phyloP scores from a whole-genome alignment of 306 rosid species.

The Castanea mollissima region DNA sequence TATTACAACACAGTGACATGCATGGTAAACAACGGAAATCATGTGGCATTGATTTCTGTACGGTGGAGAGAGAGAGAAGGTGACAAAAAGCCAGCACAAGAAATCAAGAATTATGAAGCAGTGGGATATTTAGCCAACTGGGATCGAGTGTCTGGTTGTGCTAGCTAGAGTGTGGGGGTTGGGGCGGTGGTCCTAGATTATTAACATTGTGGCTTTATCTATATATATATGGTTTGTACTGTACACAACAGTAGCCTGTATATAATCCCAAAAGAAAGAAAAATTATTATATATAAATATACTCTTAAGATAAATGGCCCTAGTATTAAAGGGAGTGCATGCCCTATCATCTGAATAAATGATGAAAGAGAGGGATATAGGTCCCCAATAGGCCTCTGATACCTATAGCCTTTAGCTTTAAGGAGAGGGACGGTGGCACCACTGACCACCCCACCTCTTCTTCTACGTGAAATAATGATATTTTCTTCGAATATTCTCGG shows the following conservation, averaged over 20 bases:
- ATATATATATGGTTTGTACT: too few relatives aligned
- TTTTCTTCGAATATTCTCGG: slow-evolving; percentile 48
- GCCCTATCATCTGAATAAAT: background rate
- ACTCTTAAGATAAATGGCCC: too few relatives aligned
- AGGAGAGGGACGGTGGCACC: slow-evolving; percentile 10
- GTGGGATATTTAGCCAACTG: slow-evolving; percentile 16
- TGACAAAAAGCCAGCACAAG: slow-evolving; percentile 23
- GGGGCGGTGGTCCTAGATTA: slow-evolving; percentile 12
- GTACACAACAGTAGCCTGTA: background rate
- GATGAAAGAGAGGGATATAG: background rate
- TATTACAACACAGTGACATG: too few relatives aligned
- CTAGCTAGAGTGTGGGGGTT: background rate
- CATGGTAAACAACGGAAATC: too few relatives aligned
- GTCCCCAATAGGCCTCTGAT: slow-evolving; percentile 13
- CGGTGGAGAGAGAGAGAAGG: background rate
- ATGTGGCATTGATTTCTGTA: too few relatives aligned
- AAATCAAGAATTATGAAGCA: slow-evolving; percentile 8
- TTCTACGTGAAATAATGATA: slow-evolving; percentile 28
- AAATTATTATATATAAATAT: too few relatives aligned
- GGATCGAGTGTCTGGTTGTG: background rate
- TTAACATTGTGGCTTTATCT: background rate
- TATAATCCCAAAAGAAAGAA: background rate
- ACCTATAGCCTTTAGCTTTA: slow-evolving; percentile 1
- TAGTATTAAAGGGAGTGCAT: background rate
- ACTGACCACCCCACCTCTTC: slow-evolving; percentile 12